Evolutionary conservation across 164 flowering plant species (phyloP).

Genomic region (Dillenia suffruticosa): DNA sequence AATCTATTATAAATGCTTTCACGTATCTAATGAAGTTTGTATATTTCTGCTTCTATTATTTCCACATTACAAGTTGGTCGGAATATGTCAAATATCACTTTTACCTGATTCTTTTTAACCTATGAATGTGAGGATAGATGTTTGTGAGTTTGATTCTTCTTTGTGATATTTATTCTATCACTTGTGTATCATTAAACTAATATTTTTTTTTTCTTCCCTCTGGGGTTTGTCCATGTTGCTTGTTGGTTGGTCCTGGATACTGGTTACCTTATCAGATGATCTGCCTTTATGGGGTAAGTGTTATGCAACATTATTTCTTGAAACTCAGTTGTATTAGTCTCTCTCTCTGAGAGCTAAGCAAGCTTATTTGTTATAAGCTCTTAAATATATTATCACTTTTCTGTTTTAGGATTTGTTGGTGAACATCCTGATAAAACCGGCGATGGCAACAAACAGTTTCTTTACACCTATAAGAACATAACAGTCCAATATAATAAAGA

Average conservation of each 20-base stretch:
- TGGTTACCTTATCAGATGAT: slow-evolving; percentile 59
- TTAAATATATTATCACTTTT: no score
- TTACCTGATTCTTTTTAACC: no score
- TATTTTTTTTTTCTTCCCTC: slow-evolving; percentile 3
- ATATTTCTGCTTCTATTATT: no score
- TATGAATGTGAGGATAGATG: no score
- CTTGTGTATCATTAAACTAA: neutral
- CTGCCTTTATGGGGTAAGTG: slow-evolving; percentile 95
- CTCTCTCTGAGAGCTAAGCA: neutral
- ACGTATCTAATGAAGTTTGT: no score
- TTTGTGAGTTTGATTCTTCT: neutral
- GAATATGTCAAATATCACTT: no score
- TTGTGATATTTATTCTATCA: neutral
- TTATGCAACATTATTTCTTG: neutral
- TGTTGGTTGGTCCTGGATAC: slow-evolving; percentile 11
- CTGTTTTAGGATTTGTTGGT: slow-evolving; percentile 76
- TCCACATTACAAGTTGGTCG: no score
- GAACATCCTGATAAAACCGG: slow-evolving; percentile 76
- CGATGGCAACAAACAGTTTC: slow-evolving; percentile 62
- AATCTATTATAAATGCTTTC: no score
- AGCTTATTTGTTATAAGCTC: no score
- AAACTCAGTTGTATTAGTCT: no score
- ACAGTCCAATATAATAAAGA: slow-evolving; percentile 67
- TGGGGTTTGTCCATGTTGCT: slow-evolving; percentile 7
- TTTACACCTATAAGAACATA: slow-evolving; percentile 77